These are phyloP conservation scores for Xylariales sp. DNA, from an alignment of 2,329 filamentous ascomycete species.

Conservation along the genomic window DNA sequence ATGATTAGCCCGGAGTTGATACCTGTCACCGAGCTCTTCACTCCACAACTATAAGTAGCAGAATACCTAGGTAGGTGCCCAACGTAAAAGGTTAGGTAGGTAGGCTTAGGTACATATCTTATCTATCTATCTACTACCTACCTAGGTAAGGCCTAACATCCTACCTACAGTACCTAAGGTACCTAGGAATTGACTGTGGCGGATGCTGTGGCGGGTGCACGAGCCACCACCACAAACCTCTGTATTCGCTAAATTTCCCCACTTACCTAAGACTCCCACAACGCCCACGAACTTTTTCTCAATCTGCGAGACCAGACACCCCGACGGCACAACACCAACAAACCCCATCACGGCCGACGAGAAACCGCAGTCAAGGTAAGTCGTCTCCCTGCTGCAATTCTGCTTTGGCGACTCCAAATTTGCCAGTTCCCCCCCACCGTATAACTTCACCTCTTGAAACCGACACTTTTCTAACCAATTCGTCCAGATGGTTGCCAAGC, in stretches of 20 bases:
- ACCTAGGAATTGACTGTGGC: not conserved
- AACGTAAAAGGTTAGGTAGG: no score
- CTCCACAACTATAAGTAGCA: not conserved
- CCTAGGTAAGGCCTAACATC: no score
- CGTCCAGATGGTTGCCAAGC: constrained; percentile 95
- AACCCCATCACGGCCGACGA: constrained; percentile 44
- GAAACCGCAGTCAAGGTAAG: constrained; percentile 49
- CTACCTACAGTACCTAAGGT: no score
- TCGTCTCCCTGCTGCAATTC: constrained; percentile 3
- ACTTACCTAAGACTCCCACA: constrained; percentile 41
- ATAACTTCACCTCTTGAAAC: not conserved
- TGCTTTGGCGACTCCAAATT: not conserved
- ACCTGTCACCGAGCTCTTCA: no score
- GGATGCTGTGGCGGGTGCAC: constrained; percentile 25
- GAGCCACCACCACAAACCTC: constrained; percentile 38
- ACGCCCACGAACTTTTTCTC: constrained; percentile 42
- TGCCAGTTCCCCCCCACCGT: not conserved
- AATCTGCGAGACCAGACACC: constrained; percentile 44
- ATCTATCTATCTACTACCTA: no score
- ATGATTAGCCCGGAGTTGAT: no score
- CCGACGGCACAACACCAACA: constrained; percentile 43
- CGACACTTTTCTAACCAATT: constrained; percentile 40
- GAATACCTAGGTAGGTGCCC: no score
- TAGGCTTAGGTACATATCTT: no score
- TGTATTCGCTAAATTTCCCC: constrained; percentile 42